Evolutionary conservation across 1,139 yeast genomes (phyloP), one percentile per base, ranked within the genome.

Genomic region (Magnusiomyces magnusii): DNA sequence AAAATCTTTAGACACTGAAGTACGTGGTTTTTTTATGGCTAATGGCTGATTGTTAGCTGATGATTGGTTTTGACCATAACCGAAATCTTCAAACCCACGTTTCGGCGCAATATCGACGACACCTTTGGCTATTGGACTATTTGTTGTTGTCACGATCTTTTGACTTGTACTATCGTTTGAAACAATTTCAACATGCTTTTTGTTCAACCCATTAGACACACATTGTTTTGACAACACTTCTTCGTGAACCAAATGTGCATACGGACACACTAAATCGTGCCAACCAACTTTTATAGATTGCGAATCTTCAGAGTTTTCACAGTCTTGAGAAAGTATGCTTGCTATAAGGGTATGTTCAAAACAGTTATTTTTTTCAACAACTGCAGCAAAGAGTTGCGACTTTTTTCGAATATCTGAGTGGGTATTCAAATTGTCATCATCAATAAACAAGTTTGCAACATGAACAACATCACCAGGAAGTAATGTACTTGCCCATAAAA

Each of bases 381-480:
- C 55, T 15, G 55, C 55, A 41, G 39, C 47, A 39, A 15, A n/a
- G 7, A 52, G 3, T 10, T 25, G 19, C 5, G 49, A 41, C 36
- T 39, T 23, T n/a, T 42, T 41, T 2, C 24, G 19, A 5, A 10
- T 19, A 25, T 19, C 25, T 2, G n/a, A 10, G 13, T 31, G 31
- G 9, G 41, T 19, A 5, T 10, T 19, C 7, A 34, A 23, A n/a
- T n/a, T n/a, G n/a, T n/a, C n/a, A n/a, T n/a, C n/a, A n/a, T n/a
- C n/a, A n/a, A n/a, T n/a, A n/a, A n/a, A n/a, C n/a, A n/a, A n/a
- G n/a, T n/a, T n/a, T n/a, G n/a, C n/a, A 25, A 52, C 21, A 2
- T 52, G 49, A 2, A 60, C 64, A 21, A 65, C 54, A 31, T 67
- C 69, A 1, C 69, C 69, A 1, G 69, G 69, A 2, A 66, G 61